Base-by-base conservation (phyloP, 2,329 filamentous ascomycete species). In the Penicillium sp. region DNA sequence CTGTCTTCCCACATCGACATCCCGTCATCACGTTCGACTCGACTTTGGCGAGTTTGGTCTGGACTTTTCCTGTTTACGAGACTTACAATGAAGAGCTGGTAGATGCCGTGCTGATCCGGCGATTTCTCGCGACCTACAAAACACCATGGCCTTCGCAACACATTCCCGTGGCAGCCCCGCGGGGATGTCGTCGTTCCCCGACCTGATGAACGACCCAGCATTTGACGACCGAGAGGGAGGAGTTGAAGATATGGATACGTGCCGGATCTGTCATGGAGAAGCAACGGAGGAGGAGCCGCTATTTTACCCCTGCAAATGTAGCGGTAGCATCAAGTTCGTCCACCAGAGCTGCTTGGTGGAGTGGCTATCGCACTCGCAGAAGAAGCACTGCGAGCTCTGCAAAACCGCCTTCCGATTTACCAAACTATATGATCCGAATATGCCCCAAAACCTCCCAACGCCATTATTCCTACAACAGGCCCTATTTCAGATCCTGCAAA, bases 361-460 rank as follows among this genome's bases (percentile, higher is more conserved):
- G 78, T 99, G 95, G 95, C 83, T 99, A 22, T 94, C 92, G 52
- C 96, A 99, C 77, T 98, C 95, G 1, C 93, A 99, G 75, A 99
- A 99, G 85, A 98, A 98, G 77, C 91, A 99, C 81, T 99, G 96
- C 83, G 95, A 99, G 81, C 88, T 99, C 38, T 99, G 95, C 87
- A 99, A 99, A 81, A 99, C 95, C 2, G 89, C 93, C 0, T 99
- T 98, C 73, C 90, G 92, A 61, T 99, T 99, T 81, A 99, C 95
- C 55, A 99, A 99, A 78, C 86, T 99, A 41, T 99, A 99, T 80
- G 88, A 93, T 62, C 92, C 92, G 4, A 86, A 93, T 72, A 99
- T 99, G 95, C 96, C 95, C 1, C 85, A 86, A 63, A 87, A 86
- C 12, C 84, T 99, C 14, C 95, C 96, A 0, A 84, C 88, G 42